A percentile compares a stretch with the other conserved stretches of the same genome.
Evolutionary conservation across 306 rosid species (phyloP).

Genomic region (Cucumis cinereus): DNA sequence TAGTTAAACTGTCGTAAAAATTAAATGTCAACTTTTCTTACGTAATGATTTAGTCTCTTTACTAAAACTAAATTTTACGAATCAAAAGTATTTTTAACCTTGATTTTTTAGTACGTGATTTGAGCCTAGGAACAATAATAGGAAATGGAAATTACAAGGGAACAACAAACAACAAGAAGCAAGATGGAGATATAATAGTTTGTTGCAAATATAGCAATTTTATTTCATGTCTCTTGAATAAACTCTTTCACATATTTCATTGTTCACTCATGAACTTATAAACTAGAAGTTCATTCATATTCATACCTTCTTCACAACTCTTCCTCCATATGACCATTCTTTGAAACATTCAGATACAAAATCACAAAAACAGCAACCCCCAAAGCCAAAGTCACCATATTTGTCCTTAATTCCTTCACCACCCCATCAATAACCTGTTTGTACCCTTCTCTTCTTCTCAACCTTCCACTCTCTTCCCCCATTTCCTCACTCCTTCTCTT

Average conservation of each 20-base stretch:
- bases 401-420: slow-evolving; percentile 2
- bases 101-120: too few relatives aligned
- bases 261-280: not conserved
- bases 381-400: not conserved
- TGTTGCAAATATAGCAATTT: not conserved
- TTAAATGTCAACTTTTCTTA: too few relatives aligned
- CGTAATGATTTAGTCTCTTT: too few relatives aligned
- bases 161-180: not conserved
- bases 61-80: too few relatives aligned
- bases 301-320: not conserved
- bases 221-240: not conserved
- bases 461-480: not conserved
- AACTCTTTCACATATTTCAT: not conserved
- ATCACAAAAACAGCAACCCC: not conserved
- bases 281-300: not conserved
- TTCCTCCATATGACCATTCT: not conserved
- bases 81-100: too few relatives aligned
- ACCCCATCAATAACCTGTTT: not conserved
- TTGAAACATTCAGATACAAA: not conserved
- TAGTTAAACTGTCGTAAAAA: too few relatives aligned
- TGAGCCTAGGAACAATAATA: too few relatives aligned
- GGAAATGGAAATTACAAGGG: too few relatives aligned
- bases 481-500: not conserved
- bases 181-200: not conserved
- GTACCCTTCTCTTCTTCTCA: not conserved